These are phyloP conservation scores for Rugosomyces carneus DNA, from an alignment of 1,284 basidiomycete species.

Conservation along the genomic window DNA sequence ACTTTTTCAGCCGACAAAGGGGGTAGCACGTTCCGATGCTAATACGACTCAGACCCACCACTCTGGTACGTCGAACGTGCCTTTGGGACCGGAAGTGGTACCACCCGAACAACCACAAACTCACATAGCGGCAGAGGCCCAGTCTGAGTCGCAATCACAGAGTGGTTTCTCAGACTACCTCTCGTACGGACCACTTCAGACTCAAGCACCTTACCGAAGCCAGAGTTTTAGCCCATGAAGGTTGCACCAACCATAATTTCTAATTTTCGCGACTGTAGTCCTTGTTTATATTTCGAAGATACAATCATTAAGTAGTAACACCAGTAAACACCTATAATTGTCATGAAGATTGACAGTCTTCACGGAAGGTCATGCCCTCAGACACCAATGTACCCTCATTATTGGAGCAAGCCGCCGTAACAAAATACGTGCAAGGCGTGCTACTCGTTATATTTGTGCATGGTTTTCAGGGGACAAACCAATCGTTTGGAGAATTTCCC, in stretches of 20 bases:
- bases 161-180: slow-evolving; percentile 15
- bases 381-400: neutral
- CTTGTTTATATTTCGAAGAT: too few relatives aligned
- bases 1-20: slow-evolving; percentile 3
- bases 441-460: slow-evolving; percentile 62
- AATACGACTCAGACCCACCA: slow-evolving; percentile 9
- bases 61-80: slow-evolving; percentile 21
- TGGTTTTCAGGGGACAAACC: slow-evolving; percentile 68
- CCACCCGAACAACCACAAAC: slow-evolving; percentile 6
- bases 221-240: slow-evolving; percentile 25
- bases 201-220: slow-evolving; percentile 48
- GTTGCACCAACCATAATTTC: neutral
- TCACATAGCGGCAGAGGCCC: slow-evolving; percentile 8
- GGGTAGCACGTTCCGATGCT: neutral
- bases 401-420: neutral
- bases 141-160: slow-evolving; percentile 22
- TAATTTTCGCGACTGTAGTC: neutral
- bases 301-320: neutral
- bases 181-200: slow-evolving; percentile 34
- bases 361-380: neutral
- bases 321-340: neutral
- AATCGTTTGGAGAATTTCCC: slow-evolving; percentile 75
- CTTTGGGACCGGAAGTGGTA: neutral
- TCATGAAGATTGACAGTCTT: neutral
- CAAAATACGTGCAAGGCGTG: slow-evolving; percentile 25